Percentiles rank a stretch among this genome's conserved stretches.
Evolutionary conservation across 257 asterid species (phyloP).

Genomic region (Misopates orontium): DNA sequence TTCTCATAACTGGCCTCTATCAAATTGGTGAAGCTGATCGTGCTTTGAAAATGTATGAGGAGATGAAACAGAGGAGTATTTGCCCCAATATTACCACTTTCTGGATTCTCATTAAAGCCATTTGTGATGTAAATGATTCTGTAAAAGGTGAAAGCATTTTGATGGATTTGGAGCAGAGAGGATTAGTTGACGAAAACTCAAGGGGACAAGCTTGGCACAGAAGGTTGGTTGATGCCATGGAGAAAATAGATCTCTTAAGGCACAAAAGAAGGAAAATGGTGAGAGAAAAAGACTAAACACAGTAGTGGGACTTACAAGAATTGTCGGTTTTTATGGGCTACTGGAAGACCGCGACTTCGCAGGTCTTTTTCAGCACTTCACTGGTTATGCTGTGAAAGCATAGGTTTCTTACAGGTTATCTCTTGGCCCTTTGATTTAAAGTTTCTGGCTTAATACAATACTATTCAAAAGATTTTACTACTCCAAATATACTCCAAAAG

Average conservation of each 20-base stretch:
- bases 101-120: slow-evolving; percentile 43
- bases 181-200: slow-evolving; percentile 43
- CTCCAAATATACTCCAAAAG: too few species aligned
- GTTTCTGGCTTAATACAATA: background rate
- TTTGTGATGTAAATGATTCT: slow-evolving; percentile 45
- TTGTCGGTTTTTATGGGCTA: slow-evolving; percentile 1
- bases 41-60: slow-evolving; percentile 67
- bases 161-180: slow-evolving; percentile 64
- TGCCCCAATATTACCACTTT: slow-evolving; percentile 71
- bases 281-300: slow-evolving; percentile 15
- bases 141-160: slow-evolving; percentile 52
- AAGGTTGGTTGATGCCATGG: slow-evolving; percentile 47
- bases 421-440: slow-evolving; percentile 22
- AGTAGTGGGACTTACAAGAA: slow-evolving; percentile 6
- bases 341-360: slow-evolving; percentile 18
- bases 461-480: background rate
- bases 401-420: slow-evolving; percentile 23
- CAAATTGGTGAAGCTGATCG: slow-evolving; percentile 37
- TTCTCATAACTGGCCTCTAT: slow-evolving; percentile 68
- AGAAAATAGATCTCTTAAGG: slow-evolving; percentile 46
- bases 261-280: slow-evolving; percentile 35
- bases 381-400: slow-evolving; percentile 11
- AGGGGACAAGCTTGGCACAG: slow-evolving; percentile 36
- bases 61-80: slow-evolving; percentile 65
- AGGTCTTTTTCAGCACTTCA: background rate